These are phyloP conservation scores for Mimosa pudica DNA, from an alignment of 306 rosid species.

Conservation along the genomic window DNA sequence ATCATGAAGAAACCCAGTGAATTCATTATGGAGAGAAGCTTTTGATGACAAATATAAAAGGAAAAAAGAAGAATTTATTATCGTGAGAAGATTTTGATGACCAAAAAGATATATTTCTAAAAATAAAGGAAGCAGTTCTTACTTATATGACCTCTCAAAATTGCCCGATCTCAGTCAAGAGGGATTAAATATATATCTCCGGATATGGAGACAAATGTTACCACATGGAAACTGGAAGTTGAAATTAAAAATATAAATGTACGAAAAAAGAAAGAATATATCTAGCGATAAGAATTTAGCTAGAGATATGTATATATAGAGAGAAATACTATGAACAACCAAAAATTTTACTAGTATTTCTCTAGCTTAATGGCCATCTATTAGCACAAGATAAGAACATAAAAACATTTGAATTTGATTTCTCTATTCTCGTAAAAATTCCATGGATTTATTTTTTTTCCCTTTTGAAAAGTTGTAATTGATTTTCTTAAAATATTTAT, in stretches of 20 bases:
- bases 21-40: neutral
- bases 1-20: neutral
- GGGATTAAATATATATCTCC: neutral
- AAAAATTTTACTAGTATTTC: neutral
- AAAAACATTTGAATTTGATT: too few species aligned
- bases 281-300: too few species aligned
- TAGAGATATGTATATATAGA: neutral
- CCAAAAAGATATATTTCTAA: neutral
- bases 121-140: neutral
- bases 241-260: neutral
- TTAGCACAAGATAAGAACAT: neutral
- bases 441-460: too few species aligned
- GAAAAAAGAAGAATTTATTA: neutral
- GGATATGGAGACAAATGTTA: neutral
- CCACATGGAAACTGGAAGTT: neutral
- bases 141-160: neutral
- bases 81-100: neutral
- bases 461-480: neutral
- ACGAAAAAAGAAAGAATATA: too few species aligned
- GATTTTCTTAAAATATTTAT: neutral
- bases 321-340: neutral
- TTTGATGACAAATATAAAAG: neutral
- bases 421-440: too few species aligned
- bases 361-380: neutral
- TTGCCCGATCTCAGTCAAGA: neutral